phyloP scores from a whole-genome alignment of 2,329 filamentous ascomycete species.

The Monascus ruber region DNA sequence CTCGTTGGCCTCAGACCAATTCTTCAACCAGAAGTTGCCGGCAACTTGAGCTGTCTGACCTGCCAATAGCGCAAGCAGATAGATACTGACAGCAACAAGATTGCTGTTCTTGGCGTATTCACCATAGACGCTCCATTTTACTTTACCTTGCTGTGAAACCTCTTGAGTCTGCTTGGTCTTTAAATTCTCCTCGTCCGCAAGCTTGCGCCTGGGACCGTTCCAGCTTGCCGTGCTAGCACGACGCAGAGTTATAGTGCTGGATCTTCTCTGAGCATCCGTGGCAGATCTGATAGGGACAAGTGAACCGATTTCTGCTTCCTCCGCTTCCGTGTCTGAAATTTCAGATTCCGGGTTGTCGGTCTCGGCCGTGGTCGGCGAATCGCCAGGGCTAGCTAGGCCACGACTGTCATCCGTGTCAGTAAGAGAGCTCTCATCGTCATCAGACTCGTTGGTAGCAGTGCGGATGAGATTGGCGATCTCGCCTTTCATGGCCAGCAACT shows the following conservation, averaged over 20 bases:
- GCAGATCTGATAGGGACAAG: conserved; percentile 60
- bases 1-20: conserved; percentile 77
- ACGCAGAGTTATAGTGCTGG: conserved; percentile 68
- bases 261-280: conserved; percentile 49
- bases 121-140: conserved; percentile 89
- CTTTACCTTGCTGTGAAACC: conserved; percentile 84
- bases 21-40: conserved; percentile 84
- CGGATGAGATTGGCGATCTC: conserved; percentile 76
- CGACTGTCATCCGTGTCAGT: conserved; percentile 46
- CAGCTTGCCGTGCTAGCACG: conserved; percentile 89
- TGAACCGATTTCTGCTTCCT: conserved; percentile 62
- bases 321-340: conserved; percentile 44
- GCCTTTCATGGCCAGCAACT: conserved; percentile 88
- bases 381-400: conserved; percentile 59
- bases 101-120: conserved; percentile 97
- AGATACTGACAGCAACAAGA: conserved; percentile 68
- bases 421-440: conserved; percentile 35
- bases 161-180: conserved; percentile 84
- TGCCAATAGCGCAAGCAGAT: conserved; percentile 63
- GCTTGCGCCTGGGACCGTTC: conserved; percentile 70
- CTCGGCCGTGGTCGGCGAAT: conserved; percentile 45
- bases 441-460: conserved; percentile 45
- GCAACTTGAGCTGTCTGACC: conserved; percentile 74
- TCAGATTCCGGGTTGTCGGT: conserved; percentile 40
- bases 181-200: conserved; percentile 66